Percentiles rank a stretch among this genome's conserved stretches.
Conservation (phyloP, 495 filamentous ascomycete species). For the Copromyces sp. region DNA sequence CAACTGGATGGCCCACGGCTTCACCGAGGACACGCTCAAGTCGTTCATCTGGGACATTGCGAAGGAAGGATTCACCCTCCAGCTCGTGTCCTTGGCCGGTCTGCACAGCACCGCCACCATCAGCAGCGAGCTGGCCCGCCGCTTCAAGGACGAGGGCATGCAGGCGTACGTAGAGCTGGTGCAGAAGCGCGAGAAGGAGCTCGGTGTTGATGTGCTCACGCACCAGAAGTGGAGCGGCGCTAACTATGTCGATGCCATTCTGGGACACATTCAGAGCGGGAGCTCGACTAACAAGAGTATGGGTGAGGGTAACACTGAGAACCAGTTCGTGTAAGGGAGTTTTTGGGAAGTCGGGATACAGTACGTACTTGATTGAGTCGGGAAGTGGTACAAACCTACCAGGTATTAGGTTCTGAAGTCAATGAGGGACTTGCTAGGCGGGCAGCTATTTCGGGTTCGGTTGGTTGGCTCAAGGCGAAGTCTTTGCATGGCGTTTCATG, state of each 20-base stretch:
- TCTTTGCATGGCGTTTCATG: not conserved
- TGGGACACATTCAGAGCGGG: slow-evolving; percentile 86
- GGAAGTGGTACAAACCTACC: not conserved
- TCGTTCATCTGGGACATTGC: slow-evolving; percentile 95
- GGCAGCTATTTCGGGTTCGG: not conserved
- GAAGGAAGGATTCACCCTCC: slow-evolving; percentile 84
- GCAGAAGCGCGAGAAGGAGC: slow-evolving; percentile 80
- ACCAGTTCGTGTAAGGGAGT: slow-evolving; percentile 35
- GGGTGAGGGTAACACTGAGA: slow-evolving; percentile 74
- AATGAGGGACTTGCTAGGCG: not conserved
- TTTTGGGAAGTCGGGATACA: not conserved
- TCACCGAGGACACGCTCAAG: slow-evolving; percentile 64
- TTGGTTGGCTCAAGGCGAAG: not conserved
- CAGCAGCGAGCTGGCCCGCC: slow-evolving; percentile 68
- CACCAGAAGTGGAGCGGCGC: slow-evolving; percentile 99
- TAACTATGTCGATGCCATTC: slow-evolving; percentile 81
- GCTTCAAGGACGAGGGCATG: slow-evolving; percentile 89
- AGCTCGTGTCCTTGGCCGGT: slow-evolving; percentile 86
- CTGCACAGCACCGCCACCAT: slow-evolving; percentile 83
- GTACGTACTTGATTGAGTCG: not conserved
- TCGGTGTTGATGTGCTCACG: slow-evolving; percentile 88
- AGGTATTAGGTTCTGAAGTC: not conserved
- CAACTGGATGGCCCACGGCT: slow-evolving; percentile 97
- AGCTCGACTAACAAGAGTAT: slow-evolving; percentile 74
- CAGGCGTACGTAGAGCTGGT: slow-evolving; percentile 87